Conservation (phyloP, 2,329 filamentous ascomycete genomes). For the Colletotrichum lupini region DNA sequence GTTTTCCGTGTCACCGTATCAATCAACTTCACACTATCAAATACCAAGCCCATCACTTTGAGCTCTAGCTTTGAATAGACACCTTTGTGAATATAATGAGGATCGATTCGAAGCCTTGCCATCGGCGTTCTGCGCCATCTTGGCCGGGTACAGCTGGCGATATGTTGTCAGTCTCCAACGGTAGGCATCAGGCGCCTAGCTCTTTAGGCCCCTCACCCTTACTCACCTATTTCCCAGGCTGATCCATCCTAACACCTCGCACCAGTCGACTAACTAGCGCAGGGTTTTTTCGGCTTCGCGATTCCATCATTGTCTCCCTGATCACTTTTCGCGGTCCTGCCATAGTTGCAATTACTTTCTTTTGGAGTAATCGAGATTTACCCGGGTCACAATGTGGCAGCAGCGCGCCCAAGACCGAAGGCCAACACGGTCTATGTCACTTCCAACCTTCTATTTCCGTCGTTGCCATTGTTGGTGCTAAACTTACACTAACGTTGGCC, state of each 20-base stretch:
- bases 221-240: conserved; percentile 5
- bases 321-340: neutral
- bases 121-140: neutral
- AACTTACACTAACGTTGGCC: neutral
- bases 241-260: neutral
- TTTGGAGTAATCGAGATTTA: conserved; percentile 1
- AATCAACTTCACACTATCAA: neutral
- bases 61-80: neutral
- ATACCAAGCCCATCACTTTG: neutral
- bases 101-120: neutral
- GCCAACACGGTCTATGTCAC: neutral
- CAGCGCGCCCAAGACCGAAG: conserved; percentile 3
- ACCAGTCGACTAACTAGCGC: conserved; percentile 3
- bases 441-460: conserved; percentile 12
- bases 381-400: conserved; percentile 12
- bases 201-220: conserved; percentile 4
- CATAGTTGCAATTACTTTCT: conserved; percentile 17
- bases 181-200: conserved; percentile 12
- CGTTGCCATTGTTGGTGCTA: neutral
- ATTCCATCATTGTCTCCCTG: neutral
- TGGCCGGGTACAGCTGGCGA: neutral
- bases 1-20: neutral
- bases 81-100: neutral
- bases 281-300: conserved; percentile 7
- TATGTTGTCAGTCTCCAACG: conserved; percentile 10